These are phyloP conservation scores for Lathyrus oleraceus DNA, from an alignment of 306 rosid species.

Conservation along the genomic window DNA sequence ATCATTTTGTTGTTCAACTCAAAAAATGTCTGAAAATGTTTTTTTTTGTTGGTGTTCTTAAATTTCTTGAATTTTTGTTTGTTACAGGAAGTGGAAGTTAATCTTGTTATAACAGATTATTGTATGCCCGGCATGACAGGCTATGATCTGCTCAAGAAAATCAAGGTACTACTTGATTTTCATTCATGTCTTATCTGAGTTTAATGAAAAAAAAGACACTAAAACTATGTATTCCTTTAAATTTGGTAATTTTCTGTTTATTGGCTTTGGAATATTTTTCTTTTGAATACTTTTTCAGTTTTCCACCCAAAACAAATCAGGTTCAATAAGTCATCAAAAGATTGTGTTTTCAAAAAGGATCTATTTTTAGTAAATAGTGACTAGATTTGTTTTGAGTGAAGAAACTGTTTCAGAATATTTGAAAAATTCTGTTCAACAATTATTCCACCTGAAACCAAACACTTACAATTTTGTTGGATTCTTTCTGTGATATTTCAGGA, in stretches of 20 bases:
- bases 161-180: constrained; percentile 63
- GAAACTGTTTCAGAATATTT: constrained; percentile 31
- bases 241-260: constrained; percentile 13
- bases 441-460: constrained; percentile 35
- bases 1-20: constrained; percentile 30
- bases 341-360: constrained; percentile 31
- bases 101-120: constrained; percentile 89
- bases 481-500: constrained; percentile 65
- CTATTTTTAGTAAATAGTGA: constrained; percentile 26
- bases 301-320: constrained; percentile 43
- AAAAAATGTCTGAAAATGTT: constrained; percentile 1
- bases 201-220: neutral
- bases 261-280: constrained; percentile 41
- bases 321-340: constrained; percentile 30
- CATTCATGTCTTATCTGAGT: no score
- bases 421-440: constrained; percentile 24
- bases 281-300: constrained; percentile 34
- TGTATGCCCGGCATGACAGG: constrained; percentile 99
- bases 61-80: constrained; percentile 30
- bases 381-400: constrained; percentile 32
- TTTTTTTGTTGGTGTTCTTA: constrained; percentile 37
- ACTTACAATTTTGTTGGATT: constrained; percentile 33
- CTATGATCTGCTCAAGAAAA: constrained; percentile 89
- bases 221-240: constrained; percentile 33
- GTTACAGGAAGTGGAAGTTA: constrained; percentile 78